Evolutionary conservation across 208 protist species (phyloP).

Genomic region (Leishmania tarentolae): DNA sequence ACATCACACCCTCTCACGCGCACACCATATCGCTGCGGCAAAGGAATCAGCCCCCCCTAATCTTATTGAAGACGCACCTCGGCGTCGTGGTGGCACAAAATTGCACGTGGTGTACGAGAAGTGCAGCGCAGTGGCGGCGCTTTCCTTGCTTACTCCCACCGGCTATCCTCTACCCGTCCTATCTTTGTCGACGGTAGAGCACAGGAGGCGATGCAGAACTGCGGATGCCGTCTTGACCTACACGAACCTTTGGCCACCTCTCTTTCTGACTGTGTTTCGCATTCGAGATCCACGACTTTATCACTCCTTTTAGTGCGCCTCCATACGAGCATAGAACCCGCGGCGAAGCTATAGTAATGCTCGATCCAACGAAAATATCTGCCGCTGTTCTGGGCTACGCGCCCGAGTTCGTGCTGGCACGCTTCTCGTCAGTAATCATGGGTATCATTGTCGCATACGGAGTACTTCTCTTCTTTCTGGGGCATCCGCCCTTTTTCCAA

Average conservation of each 20-base stretch:
- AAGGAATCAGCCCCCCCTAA: background rate
- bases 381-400: constrained; percentile 34
- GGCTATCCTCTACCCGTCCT: background rate
- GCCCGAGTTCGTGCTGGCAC: constrained; percentile 47
- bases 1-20: background rate
- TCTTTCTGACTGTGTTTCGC: background rate
- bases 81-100: background rate
- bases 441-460: constrained; percentile 61
- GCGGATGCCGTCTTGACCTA: background rate
- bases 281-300: background rate
- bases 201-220: background rate
- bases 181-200: too few relatives aligned
- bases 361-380: constrained; percentile 37
- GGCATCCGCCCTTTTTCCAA: constrained; percentile 43
- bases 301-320: background rate
- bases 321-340: background rate
- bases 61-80: background rate
- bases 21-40: background rate
- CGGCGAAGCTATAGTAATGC: constrained; percentile 1
- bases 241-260: background rate
- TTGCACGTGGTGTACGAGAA: background rate
- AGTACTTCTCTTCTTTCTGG: constrained; percentile 51
- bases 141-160: background rate
- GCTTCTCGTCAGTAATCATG: constrained; percentile 57
- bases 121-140: background rate